phyloP scores from a whole-genome alignment of 371 early-diverging fungal species.

The Rhizopus delemar region DNA sequence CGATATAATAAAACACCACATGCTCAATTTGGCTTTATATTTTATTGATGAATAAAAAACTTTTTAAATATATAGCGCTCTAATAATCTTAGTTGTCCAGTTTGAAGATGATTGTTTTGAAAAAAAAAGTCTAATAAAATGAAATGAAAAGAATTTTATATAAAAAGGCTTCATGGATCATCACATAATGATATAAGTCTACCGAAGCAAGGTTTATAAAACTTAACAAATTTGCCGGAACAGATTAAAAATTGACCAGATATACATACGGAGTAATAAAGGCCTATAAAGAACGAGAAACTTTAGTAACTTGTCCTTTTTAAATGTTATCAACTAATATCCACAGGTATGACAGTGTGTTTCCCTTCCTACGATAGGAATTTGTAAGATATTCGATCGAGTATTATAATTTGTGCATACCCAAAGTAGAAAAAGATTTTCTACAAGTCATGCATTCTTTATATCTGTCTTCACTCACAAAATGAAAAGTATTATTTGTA shows the following conservation, averaged over 20 bases:
- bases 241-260: conserved; percentile 20
- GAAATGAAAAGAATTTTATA: background rate
- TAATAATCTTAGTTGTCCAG: too few relatives aligned
- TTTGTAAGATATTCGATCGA: background rate
- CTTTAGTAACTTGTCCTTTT: background rate
- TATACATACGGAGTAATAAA: conserved; percentile 39
- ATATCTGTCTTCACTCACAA: conserved; percentile 56
- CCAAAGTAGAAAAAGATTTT: conserved; percentile 61
- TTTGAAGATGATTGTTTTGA: too few relatives aligned
- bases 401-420: conserved; percentile 24
- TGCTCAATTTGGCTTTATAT: too few relatives aligned
- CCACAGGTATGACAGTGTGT: conserved; percentile 48
- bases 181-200: conserved; percentile 10
- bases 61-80: too few relatives aligned
- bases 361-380: conserved; percentile 35
- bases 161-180: too few relatives aligned
- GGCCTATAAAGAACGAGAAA: conserved; percentile 12
- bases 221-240: conserved; percentile 36
- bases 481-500: conserved; percentile 67
- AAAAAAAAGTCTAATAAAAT: background rate
- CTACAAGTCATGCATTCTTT: conserved; percentile 64
- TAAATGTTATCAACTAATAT: conserved; percentile 22
- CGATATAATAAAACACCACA: too few relatives aligned
- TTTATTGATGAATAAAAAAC: too few relatives aligned
- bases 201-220: conserved; percentile 33